phyloP scores from a whole-genome alignment of 2,329 filamentous ascomycete species.

The Xylariaceae sp. region DNA sequence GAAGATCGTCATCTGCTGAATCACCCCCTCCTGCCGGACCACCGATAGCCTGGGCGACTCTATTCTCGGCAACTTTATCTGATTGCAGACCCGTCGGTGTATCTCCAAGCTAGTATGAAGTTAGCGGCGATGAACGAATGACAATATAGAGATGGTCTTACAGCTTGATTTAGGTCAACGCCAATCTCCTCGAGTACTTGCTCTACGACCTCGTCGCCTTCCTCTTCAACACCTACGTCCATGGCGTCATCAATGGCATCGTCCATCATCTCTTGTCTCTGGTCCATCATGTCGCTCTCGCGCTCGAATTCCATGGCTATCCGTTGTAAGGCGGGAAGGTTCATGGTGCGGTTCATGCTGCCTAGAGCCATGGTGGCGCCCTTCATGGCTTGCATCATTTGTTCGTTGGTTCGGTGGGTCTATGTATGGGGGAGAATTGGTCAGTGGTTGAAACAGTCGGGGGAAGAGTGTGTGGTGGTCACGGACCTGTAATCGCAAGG shows the following conservation, averaged over 20 bases:
- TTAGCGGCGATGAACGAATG: slow-evolving; percentile 23
- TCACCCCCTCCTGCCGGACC: slow-evolving; percentile 54
- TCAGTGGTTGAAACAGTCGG: neutral
- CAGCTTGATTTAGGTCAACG: slow-evolving; percentile 83
- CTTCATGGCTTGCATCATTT: slow-evolving; percentile 99
- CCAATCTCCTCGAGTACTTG: slow-evolving; percentile 97
- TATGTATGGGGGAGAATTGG: slow-evolving; percentile 35
- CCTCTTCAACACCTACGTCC: slow-evolving; percentile 83
- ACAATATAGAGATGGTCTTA: slow-evolving; percentile 43
- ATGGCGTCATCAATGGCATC: slow-evolving; percentile 97
- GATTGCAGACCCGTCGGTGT: slow-evolving; percentile 82
- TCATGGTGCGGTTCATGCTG: slow-evolving; percentile 98
- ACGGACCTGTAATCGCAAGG: slow-evolving; percentile 81
- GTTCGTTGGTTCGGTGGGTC: slow-evolving; percentile 97
- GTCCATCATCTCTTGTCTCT: slow-evolving; percentile 99
- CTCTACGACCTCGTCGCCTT: slow-evolving; percentile 94
- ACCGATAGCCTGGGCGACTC: slow-evolving; percentile 83
- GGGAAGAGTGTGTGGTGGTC: slow-evolving; percentile 16
- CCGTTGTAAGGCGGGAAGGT: slow-evolving; percentile 86
- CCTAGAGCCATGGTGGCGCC: slow-evolving; percentile 88
- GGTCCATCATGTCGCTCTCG: slow-evolving; percentile 99
- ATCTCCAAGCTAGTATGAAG: slow-evolving; percentile 69
- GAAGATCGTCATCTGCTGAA: slow-evolving; percentile 83
- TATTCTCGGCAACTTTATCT: slow-evolving; percentile 65
- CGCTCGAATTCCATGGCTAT: slow-evolving; percentile 99